A percentile compares a stretch with the other conserved stretches of the same genome.
These are phyloP conservation scores for Verbascum thapsus DNA, from an alignment of 257 asterid species.

Conservation along the genomic window DNA sequence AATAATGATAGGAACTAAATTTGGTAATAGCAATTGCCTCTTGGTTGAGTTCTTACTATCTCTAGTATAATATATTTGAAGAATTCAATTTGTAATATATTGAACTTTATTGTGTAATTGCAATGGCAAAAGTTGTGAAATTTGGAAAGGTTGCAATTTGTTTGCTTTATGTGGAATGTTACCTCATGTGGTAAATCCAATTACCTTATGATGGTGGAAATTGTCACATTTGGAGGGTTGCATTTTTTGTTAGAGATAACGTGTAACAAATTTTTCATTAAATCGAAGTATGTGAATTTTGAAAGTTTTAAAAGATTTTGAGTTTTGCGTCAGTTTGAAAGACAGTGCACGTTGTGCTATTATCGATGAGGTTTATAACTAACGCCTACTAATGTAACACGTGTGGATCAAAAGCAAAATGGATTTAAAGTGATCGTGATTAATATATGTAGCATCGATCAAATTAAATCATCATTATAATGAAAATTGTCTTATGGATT, in stretches of 20 bases:
- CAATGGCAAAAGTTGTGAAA: slow-evolving; percentile 41
- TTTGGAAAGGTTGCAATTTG: slow-evolving; percentile 46
- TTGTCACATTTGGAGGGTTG: slow-evolving; percentile 32
- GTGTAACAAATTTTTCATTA: neutral
- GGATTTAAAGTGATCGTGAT: neutral
- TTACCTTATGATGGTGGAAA: slow-evolving; percentile 32
- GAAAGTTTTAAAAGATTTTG: neutral
- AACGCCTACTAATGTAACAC: slow-evolving; percentile 18
- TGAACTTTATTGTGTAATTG: slow-evolving; percentile 10
- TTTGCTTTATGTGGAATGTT: slow-evolving; percentile 40
- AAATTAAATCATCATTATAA: neutral
- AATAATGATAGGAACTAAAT: slow-evolving; percentile 24
- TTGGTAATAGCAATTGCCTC: slow-evolving; percentile 38
- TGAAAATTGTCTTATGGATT: neutral
- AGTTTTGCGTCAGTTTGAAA: neutral
- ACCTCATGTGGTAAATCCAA: slow-evolving; percentile 37
- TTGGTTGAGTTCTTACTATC: slow-evolving; percentile 41
- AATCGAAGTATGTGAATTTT: neutral
- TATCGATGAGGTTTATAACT: too few relatives aligned
- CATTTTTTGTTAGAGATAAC: neutral
- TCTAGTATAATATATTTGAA: slow-evolving; percentile 25
- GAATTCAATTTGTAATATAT: slow-evolving; percentile 21
- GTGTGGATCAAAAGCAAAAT: slow-evolving; percentile 21
- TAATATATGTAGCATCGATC: neutral
- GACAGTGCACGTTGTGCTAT: neutral